Percentiles rank a stretch among this genome's conserved stretches.
Evolutionary conservation across 2,329 filamentous ascomycete genomes (phyloP).

Genomic region (Trichophyton rubrum): DNA sequence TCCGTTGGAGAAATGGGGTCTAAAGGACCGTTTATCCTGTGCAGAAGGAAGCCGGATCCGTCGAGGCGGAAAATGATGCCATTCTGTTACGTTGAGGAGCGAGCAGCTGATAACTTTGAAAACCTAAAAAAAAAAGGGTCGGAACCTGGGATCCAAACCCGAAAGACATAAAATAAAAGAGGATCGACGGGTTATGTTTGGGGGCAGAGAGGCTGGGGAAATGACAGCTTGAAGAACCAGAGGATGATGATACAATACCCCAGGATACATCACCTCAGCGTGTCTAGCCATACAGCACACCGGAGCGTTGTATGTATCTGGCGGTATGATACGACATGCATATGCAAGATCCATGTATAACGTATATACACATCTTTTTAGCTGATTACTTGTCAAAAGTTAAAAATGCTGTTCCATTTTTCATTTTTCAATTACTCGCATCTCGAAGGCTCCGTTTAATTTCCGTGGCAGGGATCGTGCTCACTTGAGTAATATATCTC

Average conservation of each 20-base stretch:
- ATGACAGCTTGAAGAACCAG: slow-evolving; percentile 1
- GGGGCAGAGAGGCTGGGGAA: background rate
- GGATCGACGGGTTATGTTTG: background rate
- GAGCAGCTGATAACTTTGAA: background rate
- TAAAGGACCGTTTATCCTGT: background rate
- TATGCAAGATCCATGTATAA: background rate
- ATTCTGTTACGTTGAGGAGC: background rate
- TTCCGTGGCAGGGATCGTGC: slow-evolving; percentile 1
- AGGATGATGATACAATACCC: background rate
- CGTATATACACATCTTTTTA: background rate
- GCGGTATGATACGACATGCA: background rate
- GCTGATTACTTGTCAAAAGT: slow-evolving; percentile 1
- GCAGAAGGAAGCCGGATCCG: background rate
- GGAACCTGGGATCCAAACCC: background rate
- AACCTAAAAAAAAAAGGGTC: background rate
- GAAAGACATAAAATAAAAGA: background rate
- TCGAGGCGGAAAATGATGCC: background rate
- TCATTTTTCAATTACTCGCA: slow-evolving; percentile 1
- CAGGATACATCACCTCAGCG: background rate
- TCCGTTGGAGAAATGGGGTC: background rate
- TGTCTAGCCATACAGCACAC: background rate
- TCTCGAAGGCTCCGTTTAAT: slow-evolving; percentile 5
- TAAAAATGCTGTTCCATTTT: background rate
- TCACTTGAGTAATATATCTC: background rate
- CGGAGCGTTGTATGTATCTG: background rate